Base-by-base conservation (phyloP, 176 grass and related monocot genomes). In the Poa annua region DNA sequence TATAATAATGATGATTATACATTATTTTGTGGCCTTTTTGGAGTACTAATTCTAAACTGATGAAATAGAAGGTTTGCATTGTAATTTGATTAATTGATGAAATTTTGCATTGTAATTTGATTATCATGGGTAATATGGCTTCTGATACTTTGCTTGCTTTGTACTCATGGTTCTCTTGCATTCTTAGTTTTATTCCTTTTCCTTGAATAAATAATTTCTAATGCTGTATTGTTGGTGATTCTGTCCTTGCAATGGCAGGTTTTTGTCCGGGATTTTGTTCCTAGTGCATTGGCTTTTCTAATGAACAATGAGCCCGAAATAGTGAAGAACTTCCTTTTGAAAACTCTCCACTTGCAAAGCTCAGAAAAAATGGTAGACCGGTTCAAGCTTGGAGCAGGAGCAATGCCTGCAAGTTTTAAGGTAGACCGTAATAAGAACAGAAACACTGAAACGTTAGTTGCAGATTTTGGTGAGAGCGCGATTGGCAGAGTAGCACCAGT, bases 351-450 rank as follows among this genome's bases (percentile, higher is more conserved):
- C 35, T 89, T 98, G 71, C 95, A 98, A 78, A 91, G 90, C 65
- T 93, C 86, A 39, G 95, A 98, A 71, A 98, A 98, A 73, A 95
- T 86, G 83, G 84, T 98, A 39, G 95, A 98, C 42, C 90, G 92
- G 1, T 98, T 98, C 88, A 98, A 98, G 82, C 92, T 98, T 54
- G 95, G 95, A 67, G 86, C 91, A 85, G 95, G 95, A 79, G 95
- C 86, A 10, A 95, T 98, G 92, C 95, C 95, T 64, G 95, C 95
- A 48, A 98, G 95, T 86, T 98, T 98, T 76, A 95, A 98, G 85
- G 95, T 98, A 50, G 84, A 87, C 80, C 92, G 91, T 55, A 88
- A 91, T 52, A 47, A 80, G 5, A 62, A 45, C 54, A 89, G 85
- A 71, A 92, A 93, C 69, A 91, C 75, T 56, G 95, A 98, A 54